phyloP scores from a whole-genome alignment of 352 stramenopile genomes.

The Phytophthora nicotianae region DNA sequence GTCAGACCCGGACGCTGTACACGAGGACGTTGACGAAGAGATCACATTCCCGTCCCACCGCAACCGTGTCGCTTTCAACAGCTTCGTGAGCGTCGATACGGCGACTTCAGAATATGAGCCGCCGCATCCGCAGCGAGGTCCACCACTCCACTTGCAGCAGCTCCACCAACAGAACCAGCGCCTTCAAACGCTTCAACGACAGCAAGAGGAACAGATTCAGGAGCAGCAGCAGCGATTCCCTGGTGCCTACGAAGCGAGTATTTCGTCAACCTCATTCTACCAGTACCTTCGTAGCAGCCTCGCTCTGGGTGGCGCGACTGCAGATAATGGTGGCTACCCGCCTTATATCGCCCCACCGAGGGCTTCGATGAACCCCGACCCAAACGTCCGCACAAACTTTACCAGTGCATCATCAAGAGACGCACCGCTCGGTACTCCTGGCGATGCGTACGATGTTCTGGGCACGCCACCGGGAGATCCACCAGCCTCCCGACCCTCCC shows the following conservation, averaged over 20 bases:
- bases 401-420: conserved; percentile 23
- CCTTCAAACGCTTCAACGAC: conserved; percentile 28
- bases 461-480: conserved; percentile 63
- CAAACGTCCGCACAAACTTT: conserved; percentile 57
- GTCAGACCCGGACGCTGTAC: conserved; percentile 8
- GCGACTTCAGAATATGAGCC: conserved; percentile 22
- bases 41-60: conserved; percentile 15
- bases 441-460: conserved; percentile 51
- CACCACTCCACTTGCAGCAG: conserved; percentile 23
- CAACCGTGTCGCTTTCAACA: conserved; percentile 29
- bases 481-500: conserved; percentile 32
- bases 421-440: conserved; percentile 36
- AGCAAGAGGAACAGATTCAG: conserved; percentile 31
- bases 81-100: conserved; percentile 39
- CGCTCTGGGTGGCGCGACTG: neutral
- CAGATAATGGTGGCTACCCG: neutral
- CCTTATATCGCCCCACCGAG: conserved; percentile 13
- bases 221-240: conserved; percentile 30
- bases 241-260: conserved; percentile 25
- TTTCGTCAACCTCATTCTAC: conserved; percentile 30
- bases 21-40: conserved; percentile 26
- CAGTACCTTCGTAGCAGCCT: conserved; percentile 27
- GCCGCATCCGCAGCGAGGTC: conserved; percentile 1
- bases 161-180: conserved; percentile 30
- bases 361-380: conserved; percentile 29